Conservation (phyloP, 441 rosid genomes). For the Populus hybrid region DNA sequence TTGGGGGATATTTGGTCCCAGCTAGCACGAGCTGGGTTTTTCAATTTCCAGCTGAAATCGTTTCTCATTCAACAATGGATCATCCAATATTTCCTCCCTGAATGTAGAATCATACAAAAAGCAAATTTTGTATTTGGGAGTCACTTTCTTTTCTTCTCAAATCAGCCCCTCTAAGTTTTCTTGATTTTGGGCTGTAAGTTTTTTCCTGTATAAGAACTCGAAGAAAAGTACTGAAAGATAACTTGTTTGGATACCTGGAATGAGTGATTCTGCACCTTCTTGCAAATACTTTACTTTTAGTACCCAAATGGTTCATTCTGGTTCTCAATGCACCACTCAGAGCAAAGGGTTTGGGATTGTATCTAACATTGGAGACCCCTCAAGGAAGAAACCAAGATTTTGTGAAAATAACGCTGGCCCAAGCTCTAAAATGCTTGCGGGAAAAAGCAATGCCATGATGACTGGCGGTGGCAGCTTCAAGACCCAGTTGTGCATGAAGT, state of each 20-base stretch:
- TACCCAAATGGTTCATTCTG: slow-evolving; percentile 1
- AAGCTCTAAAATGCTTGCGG: background rate
- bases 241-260: background rate
- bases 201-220: background rate
- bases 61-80: background rate
- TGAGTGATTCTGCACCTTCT: background rate
- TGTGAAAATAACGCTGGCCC: slow-evolving; percentile 1
- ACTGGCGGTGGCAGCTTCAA: background rate
- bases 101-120: background rate
- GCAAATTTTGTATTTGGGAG: background rate
- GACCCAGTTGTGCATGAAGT: slow-evolving; percentile 12
- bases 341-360: slow-evolving; percentile 6
- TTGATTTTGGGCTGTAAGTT: background rate
- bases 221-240: background rate
- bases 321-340: slow-evolving; percentile 1
- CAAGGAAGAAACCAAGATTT: slow-evolving; percentile 12
- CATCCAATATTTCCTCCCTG: background rate
- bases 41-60: background rate
- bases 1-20: background rate
- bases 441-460: background rate
- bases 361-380: background rate
- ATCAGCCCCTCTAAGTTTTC: background rate
- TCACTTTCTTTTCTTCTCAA: background rate
- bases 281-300: background rate
- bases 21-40: background rate